Evolutionary conservation across 2,329 filamentous ascomycete genomes (phyloP).

Genomic region (Penicillium sp.): DNA sequence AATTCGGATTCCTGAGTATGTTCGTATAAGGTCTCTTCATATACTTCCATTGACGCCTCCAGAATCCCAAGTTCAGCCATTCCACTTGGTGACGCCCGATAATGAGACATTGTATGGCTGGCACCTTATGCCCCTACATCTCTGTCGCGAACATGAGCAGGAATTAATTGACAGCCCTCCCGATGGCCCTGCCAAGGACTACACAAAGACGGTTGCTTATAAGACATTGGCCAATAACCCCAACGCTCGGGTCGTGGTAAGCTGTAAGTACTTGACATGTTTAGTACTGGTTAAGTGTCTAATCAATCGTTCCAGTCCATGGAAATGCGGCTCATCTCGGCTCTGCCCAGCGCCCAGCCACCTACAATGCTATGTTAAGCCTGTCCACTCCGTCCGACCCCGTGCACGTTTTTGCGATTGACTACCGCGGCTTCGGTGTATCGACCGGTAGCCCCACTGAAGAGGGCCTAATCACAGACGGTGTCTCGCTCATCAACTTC

Average conservation of each 20-base stretch:
- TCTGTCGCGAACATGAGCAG: conserved; percentile 71
- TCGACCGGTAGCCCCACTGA: conserved; percentile 81
- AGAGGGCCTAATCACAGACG: conserved; percentile 76
- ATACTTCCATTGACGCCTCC: conserved; percentile 13
- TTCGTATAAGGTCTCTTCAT: conserved; percentile 6
- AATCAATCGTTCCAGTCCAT: conserved; percentile 34
- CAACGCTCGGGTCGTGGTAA: conserved; percentile 55
- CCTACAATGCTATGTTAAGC: conserved; percentile 73
- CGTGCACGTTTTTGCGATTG: conserved; percentile 79
- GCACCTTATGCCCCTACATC: conserved; percentile 79
- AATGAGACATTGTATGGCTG: conserved; percentile 79
- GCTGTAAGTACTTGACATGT: conserved; percentile 42
- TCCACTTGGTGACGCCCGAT: conserved; percentile 72
- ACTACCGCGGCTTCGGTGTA: conserved; percentile 84
- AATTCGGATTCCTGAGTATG: conserved; percentile 81
- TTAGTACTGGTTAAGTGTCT: conserved; percentile 3
- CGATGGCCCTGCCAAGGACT: conserved; percentile 51
- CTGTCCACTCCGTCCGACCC: conserved; percentile 61
- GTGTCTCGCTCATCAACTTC: conserved; percentile 69
- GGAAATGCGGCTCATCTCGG: conserved; percentile 82
- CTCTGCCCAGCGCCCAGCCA: conserved; percentile 71
- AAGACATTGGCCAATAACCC: conserved; percentile 51
- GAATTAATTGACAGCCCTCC: conserved; percentile 54
- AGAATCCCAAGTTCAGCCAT: conserved; percentile 88
- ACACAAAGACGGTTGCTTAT: conserved; percentile 50